Conservation (phyloP, 2,329 filamentous ascomycete genomes). For the Fusarium multiceps region DNA sequence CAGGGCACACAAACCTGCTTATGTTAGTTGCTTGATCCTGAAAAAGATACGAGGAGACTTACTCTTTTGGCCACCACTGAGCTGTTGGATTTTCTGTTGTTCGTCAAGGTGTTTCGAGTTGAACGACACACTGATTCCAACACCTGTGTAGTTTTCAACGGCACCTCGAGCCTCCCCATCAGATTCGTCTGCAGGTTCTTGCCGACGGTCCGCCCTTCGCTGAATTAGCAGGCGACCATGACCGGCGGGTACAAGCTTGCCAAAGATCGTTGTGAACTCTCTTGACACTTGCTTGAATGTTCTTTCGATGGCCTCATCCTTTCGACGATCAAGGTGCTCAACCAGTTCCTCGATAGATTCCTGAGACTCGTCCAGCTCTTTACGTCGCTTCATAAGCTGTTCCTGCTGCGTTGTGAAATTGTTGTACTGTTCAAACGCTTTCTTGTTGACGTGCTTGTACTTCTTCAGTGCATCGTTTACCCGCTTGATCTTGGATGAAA, state of each 20-base stretch:
- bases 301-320: conserved; percentile 97
- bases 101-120: conserved; percentile 96
- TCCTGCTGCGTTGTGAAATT: conserved; percentile 95
- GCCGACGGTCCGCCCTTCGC: conserved; percentile 80
- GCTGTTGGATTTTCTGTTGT: conserved; percentile 96
- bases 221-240: conserved; percentile 94
- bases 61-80: conserved; percentile 98
- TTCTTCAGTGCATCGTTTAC: conserved; percentile 95
- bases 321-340: conserved; percentile 89
- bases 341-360: conserved; percentile 92
- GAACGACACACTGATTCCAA: conserved; percentile 97
- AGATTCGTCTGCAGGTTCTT: conserved; percentile 66
- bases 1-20: conserved; percentile 87
- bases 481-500: conserved; percentile 80
- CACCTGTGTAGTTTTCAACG: conserved; percentile 95
- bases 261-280: conserved; percentile 93
- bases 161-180: conserved; percentile 75
- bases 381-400: conserved; percentile 82
- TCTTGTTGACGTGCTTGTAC: conserved; percentile 98
- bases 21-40: conserved; percentile 6
- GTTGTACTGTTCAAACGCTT: conserved; percentile 98
- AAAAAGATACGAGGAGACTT: conserved; percentile 52
- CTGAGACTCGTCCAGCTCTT: conserved; percentile 88
- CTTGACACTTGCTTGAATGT: conserved; percentile 98
- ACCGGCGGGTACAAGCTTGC: conserved; percentile 92